Base-by-base conservation (phyloP, 208 protist genomes). In the Trypanosoma melophagium region DNA sequence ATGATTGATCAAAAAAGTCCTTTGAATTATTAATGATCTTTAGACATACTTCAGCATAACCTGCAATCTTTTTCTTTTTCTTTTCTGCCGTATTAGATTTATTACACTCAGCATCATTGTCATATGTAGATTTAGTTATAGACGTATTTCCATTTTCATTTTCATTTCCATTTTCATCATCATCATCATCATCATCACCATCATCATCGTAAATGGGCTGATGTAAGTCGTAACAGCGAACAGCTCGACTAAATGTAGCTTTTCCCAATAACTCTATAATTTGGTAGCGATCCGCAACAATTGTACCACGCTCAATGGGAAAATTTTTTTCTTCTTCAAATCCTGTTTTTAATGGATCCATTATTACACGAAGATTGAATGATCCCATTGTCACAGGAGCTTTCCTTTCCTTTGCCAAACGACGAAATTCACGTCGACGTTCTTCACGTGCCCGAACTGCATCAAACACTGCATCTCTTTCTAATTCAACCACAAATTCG, bases 11-110 rank as follows among this genome's bases (percentile, higher is more conserved):
- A 69, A 99, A 98, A 75, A 98, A 99, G 71, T 98, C 97, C 67
- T 98, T 98, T 24, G 87, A 91, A 83, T 99, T 98, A 80, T 98
- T 97, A 68, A 98, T 99, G 54, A 99, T 98, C 79, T 99, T 99
- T 19, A 99, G 71, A 70, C 96, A 98, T 24, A 98, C 90, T 71
- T 94, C 71, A 16, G 73, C 74, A 62, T 93, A 91, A 55, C 90
- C 87, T 55, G 84, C 19, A 13, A 84, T 62, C 69, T 77, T 65
- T 56, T 67, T 66, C 31, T 50, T 76, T 60, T 60, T 60, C 17
- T 35, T 35, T 35, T 57, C 58, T 73, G 44, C 45, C 21, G 42
- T 41, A 17, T 58, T 16, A 14, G 16, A 21, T 64, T 66, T 35
- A 19, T 22, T 47, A 24, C 57, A 31, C 9, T 31, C 50, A 25